A percentile compares a stretch with the other conserved stretches of the same genome.
Evolutionary conservation across 176 grass and related monocot species (phyloP).

Genomic region (Bothriochloa decipiens): DNA sequence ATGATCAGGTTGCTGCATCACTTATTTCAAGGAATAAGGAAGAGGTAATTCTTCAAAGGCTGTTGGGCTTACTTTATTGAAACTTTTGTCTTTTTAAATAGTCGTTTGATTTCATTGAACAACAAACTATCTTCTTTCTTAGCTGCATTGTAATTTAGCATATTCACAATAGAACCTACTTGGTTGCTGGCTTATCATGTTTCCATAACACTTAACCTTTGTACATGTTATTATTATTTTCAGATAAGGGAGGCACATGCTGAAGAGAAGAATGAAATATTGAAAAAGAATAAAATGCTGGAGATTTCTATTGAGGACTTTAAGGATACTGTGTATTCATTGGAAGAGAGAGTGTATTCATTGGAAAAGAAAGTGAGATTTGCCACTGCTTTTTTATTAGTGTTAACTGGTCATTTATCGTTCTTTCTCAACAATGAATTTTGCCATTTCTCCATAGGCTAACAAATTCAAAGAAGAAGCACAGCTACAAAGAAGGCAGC

Average conservation of each 20-base stretch:
- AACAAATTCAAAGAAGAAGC: conserved; percentile 66
- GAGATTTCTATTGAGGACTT: conserved; percentile 78
- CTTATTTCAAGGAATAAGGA: conserved; percentile 54
- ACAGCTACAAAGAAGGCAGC: conserved; percentile 60
- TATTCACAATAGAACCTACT: background rate
- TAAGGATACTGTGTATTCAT: conserved; percentile 60
- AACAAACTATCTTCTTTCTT: too few relatives aligned
- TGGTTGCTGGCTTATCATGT: too few relatives aligned
- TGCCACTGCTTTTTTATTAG: conserved; percentile 28
- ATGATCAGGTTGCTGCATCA: conserved; percentile 26
- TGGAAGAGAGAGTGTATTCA: background rate
- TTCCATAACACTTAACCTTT: background rate
- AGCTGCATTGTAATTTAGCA: background rate
- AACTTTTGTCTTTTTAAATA: background rate
- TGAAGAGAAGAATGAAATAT: conserved; percentile 65
- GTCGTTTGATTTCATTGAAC: too few relatives aligned
- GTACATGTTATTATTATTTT: background rate
- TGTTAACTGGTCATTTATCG: conserved; percentile 3
- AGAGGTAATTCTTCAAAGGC: conserved; percentile 60
- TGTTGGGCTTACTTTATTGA: background rate
- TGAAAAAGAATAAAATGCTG: conserved; percentile 61
- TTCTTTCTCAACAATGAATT: background rate
- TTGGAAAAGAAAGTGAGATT: conserved; percentile 68
- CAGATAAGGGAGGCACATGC: conserved; percentile 67
- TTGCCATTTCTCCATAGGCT: conserved; percentile 52